phyloP scores from a whole-genome alignment of 148 eudicot genomes.

The Suaeda aralocaspica region DNA sequence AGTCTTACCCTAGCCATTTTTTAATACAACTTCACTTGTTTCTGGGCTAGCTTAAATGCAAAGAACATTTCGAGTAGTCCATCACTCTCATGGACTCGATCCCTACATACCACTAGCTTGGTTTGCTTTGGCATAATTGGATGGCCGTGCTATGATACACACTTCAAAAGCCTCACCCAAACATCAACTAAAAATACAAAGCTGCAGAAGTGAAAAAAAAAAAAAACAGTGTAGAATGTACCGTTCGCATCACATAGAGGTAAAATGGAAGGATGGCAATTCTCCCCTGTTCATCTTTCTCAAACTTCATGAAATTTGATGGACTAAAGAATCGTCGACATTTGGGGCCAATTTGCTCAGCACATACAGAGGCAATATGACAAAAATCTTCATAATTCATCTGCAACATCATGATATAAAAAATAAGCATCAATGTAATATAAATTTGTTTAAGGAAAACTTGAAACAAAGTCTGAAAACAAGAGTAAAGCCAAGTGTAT shows the following conservation, averaged over 20 bases:
- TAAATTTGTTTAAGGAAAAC: too few species aligned
- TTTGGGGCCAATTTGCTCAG: slow-evolving; percentile 97
- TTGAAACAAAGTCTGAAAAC: neutral
- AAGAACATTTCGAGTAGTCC: too few species aligned
- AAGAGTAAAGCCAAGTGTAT: neutral
- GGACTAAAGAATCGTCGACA: slow-evolving; percentile 97
- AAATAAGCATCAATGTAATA: too few species aligned
- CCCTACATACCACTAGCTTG: too few species aligned
- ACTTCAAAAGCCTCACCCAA: too few species aligned
- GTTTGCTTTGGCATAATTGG: too few species aligned
- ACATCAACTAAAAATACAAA: neutral
- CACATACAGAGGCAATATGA: slow-evolving; percentile 98
- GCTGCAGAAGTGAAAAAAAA: too few species aligned
- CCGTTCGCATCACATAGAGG: slow-evolving; percentile 99
- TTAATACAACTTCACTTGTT: too few species aligned
- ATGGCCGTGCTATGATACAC: too few species aligned
- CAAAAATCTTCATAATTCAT: slow-evolving; percentile 99
- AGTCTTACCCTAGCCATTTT: too few species aligned
- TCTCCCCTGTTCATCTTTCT: slow-evolving; percentile 96
- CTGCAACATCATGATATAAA: slow-evolving; percentile 31
- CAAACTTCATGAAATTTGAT: slow-evolving; percentile 98
- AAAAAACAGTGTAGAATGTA: slow-evolving; percentile 16
- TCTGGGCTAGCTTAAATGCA: too few species aligned
- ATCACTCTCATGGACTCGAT: too few species aligned
- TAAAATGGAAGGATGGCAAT: slow-evolving; percentile 96